Conservation (phyloP, 23 red algal species). For the Gracilaria caudata region DNA sequence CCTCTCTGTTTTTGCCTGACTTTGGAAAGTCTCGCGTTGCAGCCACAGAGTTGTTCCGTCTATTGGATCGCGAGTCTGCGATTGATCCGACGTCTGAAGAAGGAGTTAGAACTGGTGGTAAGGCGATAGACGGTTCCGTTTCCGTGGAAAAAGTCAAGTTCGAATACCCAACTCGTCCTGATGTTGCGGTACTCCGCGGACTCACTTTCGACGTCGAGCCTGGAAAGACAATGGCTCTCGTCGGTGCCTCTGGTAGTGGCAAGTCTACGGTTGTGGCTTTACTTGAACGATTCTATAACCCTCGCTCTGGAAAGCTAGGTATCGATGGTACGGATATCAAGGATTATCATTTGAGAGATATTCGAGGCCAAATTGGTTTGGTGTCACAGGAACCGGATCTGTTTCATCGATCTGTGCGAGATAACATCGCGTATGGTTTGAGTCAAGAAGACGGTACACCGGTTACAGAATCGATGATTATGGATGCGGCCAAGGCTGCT, state of each 20-base stretch:
- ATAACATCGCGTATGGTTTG: constrained; percentile 86
- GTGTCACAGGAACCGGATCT: constrained; percentile 91
- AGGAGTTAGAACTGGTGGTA: constrained; percentile 14
- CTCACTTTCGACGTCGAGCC: constrained; percentile 61
- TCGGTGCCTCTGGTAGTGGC: constrained; percentile 86
- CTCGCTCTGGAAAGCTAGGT: constrained; percentile 48
- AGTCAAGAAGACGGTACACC: constrained; percentile 61
- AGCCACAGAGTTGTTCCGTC: constrained; percentile 82
- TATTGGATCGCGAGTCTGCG: constrained; percentile 76
- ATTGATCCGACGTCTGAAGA: constrained; percentile 71
- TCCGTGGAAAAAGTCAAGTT: constrained; percentile 68
- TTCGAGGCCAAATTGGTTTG: constrained; percentile 67
- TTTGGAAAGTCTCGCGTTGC: constrained; percentile 81
- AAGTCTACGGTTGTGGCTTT: constrained; percentile 87
- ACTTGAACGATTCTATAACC: constrained; percentile 88
- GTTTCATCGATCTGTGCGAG: constrained; percentile 76
- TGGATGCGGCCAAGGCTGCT: constrained; percentile 68
- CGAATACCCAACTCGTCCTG: constrained; percentile 85
- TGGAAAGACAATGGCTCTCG: constrained; percentile 90
- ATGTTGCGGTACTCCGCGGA: constrained; percentile 87
- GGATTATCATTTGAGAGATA: constrained; percentile 37
- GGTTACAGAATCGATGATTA: constrained; percentile 70
- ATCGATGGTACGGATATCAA: constrained; percentile 58
- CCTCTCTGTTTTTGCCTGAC: constrained; percentile 76
- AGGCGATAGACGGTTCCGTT: constrained; percentile 60